Conservation (phyloP, 768 basidiomycete species). For the Boletus tomentosulus region DNA sequence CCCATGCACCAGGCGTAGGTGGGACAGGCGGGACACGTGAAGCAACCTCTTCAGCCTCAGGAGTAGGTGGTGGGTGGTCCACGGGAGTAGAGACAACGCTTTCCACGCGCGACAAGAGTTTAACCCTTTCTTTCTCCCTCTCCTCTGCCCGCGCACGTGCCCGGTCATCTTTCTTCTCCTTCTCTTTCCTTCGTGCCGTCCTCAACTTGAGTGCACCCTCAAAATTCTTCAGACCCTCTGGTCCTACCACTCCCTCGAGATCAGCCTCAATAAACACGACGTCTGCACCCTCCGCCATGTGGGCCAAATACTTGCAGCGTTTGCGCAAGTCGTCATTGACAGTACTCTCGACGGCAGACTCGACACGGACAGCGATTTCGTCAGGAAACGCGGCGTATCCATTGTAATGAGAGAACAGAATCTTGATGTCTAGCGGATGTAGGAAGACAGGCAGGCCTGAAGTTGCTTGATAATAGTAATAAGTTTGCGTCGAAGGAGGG, state of each 20-base stretch:
- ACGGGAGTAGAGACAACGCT: conserved; percentile 2
- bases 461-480: conserved; percentile 94
- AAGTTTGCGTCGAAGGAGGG: conserved; percentile 83
- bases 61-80: conserved; percentile 4
- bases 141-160: conserved; percentile 79
- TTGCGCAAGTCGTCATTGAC: conserved; percentile 93
- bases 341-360: conserved; percentile 67
- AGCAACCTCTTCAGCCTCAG: conserved; percentile 14
- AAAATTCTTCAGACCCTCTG: conserved; percentile 74
- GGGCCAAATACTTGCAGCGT: conserved; percentile 92
- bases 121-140: conserved; percentile 55
- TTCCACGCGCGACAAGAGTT: conserved; percentile 27
- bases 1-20: conserved; percentile 61
- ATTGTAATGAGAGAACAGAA: conserved; percentile 79
- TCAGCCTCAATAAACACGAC: conserved; percentile 93
- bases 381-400: conserved; percentile 83
- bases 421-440: conserved; percentile 93
- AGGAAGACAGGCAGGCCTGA: conserved; percentile 90
- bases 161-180: conserved; percentile 80
- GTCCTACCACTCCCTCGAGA: conserved; percentile 71
- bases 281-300: conserved; percentile 88
- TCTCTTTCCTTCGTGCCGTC: conserved; percentile 70
- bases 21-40: conserved; percentile 8
- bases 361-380: conserved; percentile 74
- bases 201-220: conserved; percentile 79